Percentiles rank a stretch among this genome's conserved stretches.
Conservation (phyloP, 225 moss, liverwort and hornwort species). For the Takakia lepidozioides region DNA sequence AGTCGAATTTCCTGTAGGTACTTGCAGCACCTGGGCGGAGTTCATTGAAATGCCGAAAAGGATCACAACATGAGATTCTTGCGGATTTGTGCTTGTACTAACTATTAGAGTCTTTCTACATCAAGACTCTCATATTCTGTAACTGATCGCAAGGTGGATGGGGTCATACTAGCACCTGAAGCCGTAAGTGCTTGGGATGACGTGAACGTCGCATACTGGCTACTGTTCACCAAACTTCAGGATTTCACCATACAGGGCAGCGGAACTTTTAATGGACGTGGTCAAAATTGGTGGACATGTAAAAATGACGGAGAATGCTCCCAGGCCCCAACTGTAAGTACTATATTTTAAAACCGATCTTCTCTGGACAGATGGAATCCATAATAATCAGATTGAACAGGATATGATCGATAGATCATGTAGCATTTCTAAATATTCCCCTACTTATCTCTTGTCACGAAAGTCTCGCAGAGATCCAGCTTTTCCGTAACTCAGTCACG, state of each 20-base stretch:
- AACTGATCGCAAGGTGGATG: conserved; percentile 71
- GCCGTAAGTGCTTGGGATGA: conserved; percentile 33
- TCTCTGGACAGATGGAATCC: not conserved
- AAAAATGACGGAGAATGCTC: conserved; percentile 8
- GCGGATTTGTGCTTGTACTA: too few species aligned
- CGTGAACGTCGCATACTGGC: conserved; percentile 19
- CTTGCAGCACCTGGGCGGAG: too few species aligned
- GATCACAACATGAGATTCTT: too few species aligned
- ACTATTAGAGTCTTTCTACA: too few species aligned
- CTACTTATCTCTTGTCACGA: too few species aligned
- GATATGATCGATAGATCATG: too few species aligned
- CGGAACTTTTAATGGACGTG: conserved; percentile 57
- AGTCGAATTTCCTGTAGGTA: too few species aligned
- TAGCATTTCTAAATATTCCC: too few species aligned
- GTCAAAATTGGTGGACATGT: conserved; percentile 73
- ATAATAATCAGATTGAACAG: conserved; percentile 8
- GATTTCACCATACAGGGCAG: conserved; percentile 34
- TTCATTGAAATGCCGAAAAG: too few species aligned
- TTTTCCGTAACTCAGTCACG: too few species aligned
- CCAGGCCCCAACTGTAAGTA: conserved; percentile 25
- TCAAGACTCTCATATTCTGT: too few species aligned
- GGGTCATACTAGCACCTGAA: conserved; percentile 44
- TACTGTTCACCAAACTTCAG: conserved; percentile 40
- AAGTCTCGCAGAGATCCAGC: too few species aligned
- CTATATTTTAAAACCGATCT: not conserved